A percentile compares a stretch with the other conserved stretches of the same genome.
phyloP scores from a whole-genome alignment of 2,329 filamentous ascomycete genomes.

The Calonectria pseudoreteaudii region DNA sequence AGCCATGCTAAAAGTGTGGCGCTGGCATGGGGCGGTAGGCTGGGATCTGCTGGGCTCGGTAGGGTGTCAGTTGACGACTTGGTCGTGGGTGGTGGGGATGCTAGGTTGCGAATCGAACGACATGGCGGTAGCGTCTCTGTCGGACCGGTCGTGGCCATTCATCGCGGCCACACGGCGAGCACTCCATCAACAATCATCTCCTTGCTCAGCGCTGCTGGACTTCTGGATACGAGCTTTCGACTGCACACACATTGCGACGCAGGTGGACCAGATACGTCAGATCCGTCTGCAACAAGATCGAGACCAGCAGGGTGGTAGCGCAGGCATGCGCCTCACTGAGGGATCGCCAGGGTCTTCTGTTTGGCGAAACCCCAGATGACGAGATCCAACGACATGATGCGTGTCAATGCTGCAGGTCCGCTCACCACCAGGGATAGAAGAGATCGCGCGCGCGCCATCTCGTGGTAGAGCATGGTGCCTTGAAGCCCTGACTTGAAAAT shows the following conservation, averaged over 20 bases:
- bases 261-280: conserved; percentile 24
- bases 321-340: conserved; percentile 25
- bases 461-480: conserved; percentile 11
- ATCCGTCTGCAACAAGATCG: conserved; percentile 33
- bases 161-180: neutral
- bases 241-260: conserved; percentile 13
- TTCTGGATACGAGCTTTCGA: conserved; percentile 30
- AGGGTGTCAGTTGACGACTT: conserved; percentile 40
- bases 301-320: conserved; percentile 33
- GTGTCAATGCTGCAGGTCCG: conserved; percentile 42
- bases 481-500: conserved; percentile 12
- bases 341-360: conserved; percentile 43
- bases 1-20: conserved; percentile 30
- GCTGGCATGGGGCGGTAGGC: conserved; percentile 31
- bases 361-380: conserved; percentile 31
- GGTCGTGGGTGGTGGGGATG: conserved; percentile 21
- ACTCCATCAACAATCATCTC: neutral
- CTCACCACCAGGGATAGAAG: conserved; percentile 21
- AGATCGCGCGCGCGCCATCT: conserved; percentile 21
- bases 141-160: neutral
- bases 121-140: conserved; percentile 24
- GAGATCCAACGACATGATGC: conserved; percentile 39
- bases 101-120: conserved; percentile 26
- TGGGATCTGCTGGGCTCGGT: conserved; percentile 21
- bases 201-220: conserved; percentile 7